Base-by-base conservation (phyloP, 192 early-diverging fungal genomes). In the Pecoramyces ruminantium region DNA sequence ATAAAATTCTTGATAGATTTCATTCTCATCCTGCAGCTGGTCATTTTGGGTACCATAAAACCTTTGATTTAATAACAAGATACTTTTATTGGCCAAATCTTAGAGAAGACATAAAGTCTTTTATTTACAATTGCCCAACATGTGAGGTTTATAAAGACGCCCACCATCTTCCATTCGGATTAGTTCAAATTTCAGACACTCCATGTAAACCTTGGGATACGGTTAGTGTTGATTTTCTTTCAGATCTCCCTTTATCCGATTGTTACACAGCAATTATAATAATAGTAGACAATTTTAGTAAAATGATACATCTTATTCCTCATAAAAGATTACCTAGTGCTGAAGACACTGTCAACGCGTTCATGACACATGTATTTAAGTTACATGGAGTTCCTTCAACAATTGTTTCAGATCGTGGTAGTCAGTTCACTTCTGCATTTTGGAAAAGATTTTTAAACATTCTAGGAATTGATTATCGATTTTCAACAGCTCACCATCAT, bases 161-260 rank as follows among this genome's bases (percentile, higher is more conserved):
- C 17, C 38, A 77, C 4, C 85, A 86, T 38, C 67, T 77, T 29
- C 87, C 87, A 0, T 84, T 86, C 58, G 88, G 86, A 6, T 58
- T 81, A 1, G 81, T 88, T 4, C 29, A 82, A 77, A 78, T 86
- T 1, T 58, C 86, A 8, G 67, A 81, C 1, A 82, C 88, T 17
- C 79, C 88, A 0, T 67, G 17, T 8, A 14, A 29, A 12, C 86
- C 84, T 0, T 89, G 88, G 88, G 13, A 80, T 13, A 84, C 85
- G 0, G 86, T 89, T 58, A 83, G 80, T 8, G 83, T 89, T 51
- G 88, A 89, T 78, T 90, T 89, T 38, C 85, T 89, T 28, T 78
- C 78, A 13, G 80, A 80, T 14, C 79, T 89, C 6, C 85, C 83
- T 0, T 17, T 21, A 1, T 80, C 82, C 3, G 12, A 77, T 25